Percentiles rank a stretch among this genome's conserved stretches.
Evolutionary conservation across 2,329 filamentous ascomycete species (phyloP).

Genomic region (Aureobasidium lini): DNA sequence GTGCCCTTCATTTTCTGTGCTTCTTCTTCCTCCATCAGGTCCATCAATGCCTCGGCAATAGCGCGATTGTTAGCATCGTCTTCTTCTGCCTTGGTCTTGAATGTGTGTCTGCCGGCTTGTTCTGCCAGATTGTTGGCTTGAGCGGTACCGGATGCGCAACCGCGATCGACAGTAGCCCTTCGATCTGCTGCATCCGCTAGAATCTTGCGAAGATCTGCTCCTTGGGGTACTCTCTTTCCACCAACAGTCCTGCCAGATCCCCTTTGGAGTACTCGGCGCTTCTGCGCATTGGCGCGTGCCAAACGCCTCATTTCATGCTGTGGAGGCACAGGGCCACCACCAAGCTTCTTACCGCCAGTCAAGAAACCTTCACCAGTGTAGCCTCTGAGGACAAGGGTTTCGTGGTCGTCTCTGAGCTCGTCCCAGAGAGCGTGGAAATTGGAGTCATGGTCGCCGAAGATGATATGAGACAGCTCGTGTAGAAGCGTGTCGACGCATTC

Average conservation of each 20-base stretch:
- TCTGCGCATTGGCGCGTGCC: slow-evolving; percentile 62
- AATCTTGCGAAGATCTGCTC: slow-evolving; percentile 61
- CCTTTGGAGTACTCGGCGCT: slow-evolving; percentile 50
- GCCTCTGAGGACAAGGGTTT: slow-evolving; percentile 67
- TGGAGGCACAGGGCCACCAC: slow-evolving; percentile 58
- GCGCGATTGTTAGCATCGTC: slow-evolving; percentile 83
- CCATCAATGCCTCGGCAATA: slow-evolving; percentile 77
- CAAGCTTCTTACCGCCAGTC: slow-evolving; percentile 64
- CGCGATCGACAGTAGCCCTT: slow-evolving; percentile 58
- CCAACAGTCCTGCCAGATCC: slow-evolving; percentile 68
- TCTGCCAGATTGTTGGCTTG: slow-evolving; percentile 59
- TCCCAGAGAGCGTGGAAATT: slow-evolving; percentile 85
- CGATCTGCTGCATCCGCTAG: slow-evolving; percentile 63
- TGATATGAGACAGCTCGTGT: slow-evolving; percentile 86
- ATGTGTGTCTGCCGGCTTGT: slow-evolving; percentile 63
- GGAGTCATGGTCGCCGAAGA: slow-evolving; percentile 73
- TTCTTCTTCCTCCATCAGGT: slow-evolving; percentile 76
- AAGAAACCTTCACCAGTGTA: slow-evolving; percentile 89
- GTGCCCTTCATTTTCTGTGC: slow-evolving; percentile 43
- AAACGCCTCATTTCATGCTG: slow-evolving; percentile 66
- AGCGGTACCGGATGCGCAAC: slow-evolving; percentile 67
- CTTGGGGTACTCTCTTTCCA: slow-evolving; percentile 49
- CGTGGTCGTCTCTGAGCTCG: slow-evolving; percentile 77
- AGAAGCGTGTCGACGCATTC: slow-evolving; percentile 84
- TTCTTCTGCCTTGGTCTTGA: slow-evolving; percentile 76